Evolutionary conservation across 2,329 filamentous ascomycete genomes (phyloP).

Genomic region (Cladobotryum protrusum): DNA sequence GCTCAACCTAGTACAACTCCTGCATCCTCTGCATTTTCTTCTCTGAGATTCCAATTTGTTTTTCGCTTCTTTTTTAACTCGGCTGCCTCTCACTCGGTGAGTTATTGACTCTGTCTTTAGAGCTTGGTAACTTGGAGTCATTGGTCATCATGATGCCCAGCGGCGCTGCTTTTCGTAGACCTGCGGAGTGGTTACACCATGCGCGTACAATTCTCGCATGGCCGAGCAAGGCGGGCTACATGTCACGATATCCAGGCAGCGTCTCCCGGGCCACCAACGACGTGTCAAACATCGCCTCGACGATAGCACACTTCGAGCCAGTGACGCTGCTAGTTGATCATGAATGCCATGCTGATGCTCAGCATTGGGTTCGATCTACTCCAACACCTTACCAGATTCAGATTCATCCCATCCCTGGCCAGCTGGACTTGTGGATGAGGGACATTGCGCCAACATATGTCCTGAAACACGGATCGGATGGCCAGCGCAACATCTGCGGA

Average conservation of each 20-base stretch:
- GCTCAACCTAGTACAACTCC: too few species aligned
- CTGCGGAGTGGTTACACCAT: conserved; percentile 14
- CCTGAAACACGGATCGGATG: neutral
- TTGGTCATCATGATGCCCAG: too few species aligned
- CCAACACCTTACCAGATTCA: conserved; percentile 6
- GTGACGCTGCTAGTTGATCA: conserved; percentile 16
- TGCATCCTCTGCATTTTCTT: too few species aligned
- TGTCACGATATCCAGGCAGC: neutral
- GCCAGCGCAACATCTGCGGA: conserved; percentile 5
- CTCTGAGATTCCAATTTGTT: too few species aligned
- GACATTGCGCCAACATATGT: conserved; percentile 3
- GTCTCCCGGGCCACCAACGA: conserved; percentile 14
- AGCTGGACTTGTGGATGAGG: neutral
- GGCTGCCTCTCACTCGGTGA: too few species aligned
- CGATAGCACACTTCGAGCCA: conserved; percentile 18
- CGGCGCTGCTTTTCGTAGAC: conserved; percentile 2
- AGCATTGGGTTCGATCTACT: neutral
- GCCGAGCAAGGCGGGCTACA: neutral
- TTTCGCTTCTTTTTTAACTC: too few species aligned
- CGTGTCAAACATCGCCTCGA: conserved; percentile 19
- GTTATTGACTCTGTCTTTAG: too few species aligned
- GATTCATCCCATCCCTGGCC: neutral
- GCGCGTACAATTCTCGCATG: conserved; percentile 12
- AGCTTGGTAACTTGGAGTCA: too few species aligned
- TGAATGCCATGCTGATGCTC: conserved; percentile 9